Percentiles rank a stretch among this genome's conserved stretches.
phyloP scores from a whole-genome alignment of 805 yeast genomes.

The Kodamaea laetipori region DNA sequence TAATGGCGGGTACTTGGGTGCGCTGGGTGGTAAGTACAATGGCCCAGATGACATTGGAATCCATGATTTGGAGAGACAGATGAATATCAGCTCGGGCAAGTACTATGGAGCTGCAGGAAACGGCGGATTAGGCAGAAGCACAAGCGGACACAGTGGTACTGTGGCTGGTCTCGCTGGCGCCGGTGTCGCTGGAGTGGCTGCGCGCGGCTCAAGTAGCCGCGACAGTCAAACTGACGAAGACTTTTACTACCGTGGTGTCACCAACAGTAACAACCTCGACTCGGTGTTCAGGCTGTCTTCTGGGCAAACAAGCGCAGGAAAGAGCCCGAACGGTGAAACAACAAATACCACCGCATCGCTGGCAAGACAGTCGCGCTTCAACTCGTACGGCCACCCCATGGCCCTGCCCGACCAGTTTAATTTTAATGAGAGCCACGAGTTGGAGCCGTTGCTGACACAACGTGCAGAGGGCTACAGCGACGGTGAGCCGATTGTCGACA shows the following conservation, averaged over 20 bases:
- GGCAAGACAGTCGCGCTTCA: slow-evolving; percentile 28
- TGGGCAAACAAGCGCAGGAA: slow-evolving; percentile 12
- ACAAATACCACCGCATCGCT: slow-evolving; percentile 17
- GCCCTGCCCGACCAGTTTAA: slow-evolving; percentile 25
- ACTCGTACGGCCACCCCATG: slow-evolving; percentile 29
- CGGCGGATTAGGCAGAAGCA: slow-evolving; percentile 14
- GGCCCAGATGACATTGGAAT: slow-evolving; percentile 16
- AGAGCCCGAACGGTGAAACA: slow-evolving; percentile 9
- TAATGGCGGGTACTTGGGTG: slow-evolving; percentile 9
- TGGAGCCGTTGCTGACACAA: slow-evolving; percentile 12
- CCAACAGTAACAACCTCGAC: slow-evolving; percentile 44
- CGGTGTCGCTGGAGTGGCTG: slow-evolving; percentile 15
- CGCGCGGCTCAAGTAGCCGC: slow-evolving; percentile 11
- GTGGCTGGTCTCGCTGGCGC: slow-evolving; percentile 9
- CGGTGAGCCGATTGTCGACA: slow-evolving; percentile 1
- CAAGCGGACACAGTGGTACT: slow-evolving; percentile 7
- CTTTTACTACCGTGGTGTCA: slow-evolving; percentile 46
- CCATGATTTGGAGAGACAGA: slow-evolving; percentile 33
- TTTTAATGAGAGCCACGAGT: slow-evolving; percentile 20
- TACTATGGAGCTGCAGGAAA: slow-evolving; percentile 18
- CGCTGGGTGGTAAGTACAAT: slow-evolving; percentile 10
- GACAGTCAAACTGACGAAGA: slow-evolving; percentile 25
- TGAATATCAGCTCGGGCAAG: slow-evolving; percentile 19
- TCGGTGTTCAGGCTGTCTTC: slow-evolving; percentile 33
- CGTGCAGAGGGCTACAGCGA: slow-evolving; percentile 4